phyloP scores from a whole-genome alignment of 2,329 filamentous ascomycete species.

The Colletotrichum tropicale region DNA sequence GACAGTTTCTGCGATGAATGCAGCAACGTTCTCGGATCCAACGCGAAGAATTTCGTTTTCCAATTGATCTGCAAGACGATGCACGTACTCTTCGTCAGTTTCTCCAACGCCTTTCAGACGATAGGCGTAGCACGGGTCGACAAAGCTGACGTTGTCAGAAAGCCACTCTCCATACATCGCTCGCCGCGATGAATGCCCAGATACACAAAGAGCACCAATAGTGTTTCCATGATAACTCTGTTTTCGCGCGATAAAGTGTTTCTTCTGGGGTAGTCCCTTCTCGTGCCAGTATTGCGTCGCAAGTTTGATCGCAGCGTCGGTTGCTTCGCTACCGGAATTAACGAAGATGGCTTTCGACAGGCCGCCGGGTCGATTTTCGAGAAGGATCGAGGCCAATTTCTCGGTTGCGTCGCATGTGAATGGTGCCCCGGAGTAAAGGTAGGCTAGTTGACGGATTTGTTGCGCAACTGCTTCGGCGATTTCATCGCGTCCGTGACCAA shows the following conservation, averaged over 20 bases:
- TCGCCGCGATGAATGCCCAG: constrained; percentile 28
- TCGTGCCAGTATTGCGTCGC: constrained; percentile 52
- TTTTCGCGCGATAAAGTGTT: constrained; percentile 44
- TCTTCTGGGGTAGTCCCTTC: constrained; percentile 34
- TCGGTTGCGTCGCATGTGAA: constrained; percentile 4
- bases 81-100: constrained; percentile 42
- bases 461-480: neutral
- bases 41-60: constrained; percentile 50
- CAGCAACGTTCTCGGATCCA: constrained; percentile 48
- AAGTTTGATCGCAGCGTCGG: constrained; percentile 46
- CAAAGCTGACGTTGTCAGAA: neutral
- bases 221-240: constrained; percentile 56
- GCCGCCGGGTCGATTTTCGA: neutral
- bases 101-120: constrained; percentile 24
- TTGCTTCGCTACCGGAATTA: constrained; percentile 33
- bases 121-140: neutral
- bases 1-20: constrained; percentile 55
- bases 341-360: constrained; percentile 17
- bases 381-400: neutral
- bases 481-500: neutral
- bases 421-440: constrained; percentile 13
- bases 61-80: constrained; percentile 29
- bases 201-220: constrained; percentile 46
- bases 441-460: constrained; percentile 3
- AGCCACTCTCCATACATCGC: constrained; percentile 22